These are phyloP conservation scores for Conticribra weissflogii DNA, from an alignment of 108 stramenopile species.

Conservation along the genomic window DNA sequence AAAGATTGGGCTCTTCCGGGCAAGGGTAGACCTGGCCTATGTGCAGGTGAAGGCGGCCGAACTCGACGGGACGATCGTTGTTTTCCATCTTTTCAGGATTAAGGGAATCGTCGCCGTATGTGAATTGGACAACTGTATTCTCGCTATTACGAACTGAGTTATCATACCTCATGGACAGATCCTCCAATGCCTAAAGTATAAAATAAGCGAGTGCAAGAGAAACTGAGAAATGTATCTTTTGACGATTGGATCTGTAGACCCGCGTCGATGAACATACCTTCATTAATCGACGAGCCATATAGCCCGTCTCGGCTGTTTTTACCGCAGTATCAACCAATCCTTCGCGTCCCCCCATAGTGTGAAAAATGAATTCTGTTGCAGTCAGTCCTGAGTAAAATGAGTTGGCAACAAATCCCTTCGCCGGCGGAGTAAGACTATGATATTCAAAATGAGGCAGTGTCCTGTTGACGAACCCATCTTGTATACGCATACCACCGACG, in stretches of 20 bases:
- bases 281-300: conserved; percentile 99
- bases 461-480: conserved; percentile 97
- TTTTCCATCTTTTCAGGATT: conserved; percentile 96
- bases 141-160: conserved; percentile 95
- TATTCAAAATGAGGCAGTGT: conserved; percentile 92
- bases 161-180: conserved; percentile 96
- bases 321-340: conserved; percentile 99
- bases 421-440: conserved; percentile 88
- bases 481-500: conserved; percentile 97
- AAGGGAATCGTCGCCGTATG: conserved; percentile 97
- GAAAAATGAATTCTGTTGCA: conserved; percentile 99
- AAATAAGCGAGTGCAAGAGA: not conserved
- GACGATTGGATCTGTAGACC: not conserved
- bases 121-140: conserved; percentile 96
- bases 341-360: conserved; percentile 98
- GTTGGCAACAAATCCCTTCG: conserved; percentile 98
- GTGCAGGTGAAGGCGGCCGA: conserved; percentile 68
- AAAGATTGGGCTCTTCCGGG: conserved; percentile 55
- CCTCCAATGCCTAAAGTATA: conserved; percentile 78
- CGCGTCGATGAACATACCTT: conserved; percentile 64
- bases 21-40: conserved; percentile 67
- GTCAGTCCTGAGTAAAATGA: conserved; percentile 97
- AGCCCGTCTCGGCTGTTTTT: conserved; percentile 99
- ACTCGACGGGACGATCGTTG: conserved; percentile 88
- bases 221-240: not conserved